phyloP scores from a whole-genome alignment of 768 basidiomycete species.

The Phylloporus sp. region DNA sequence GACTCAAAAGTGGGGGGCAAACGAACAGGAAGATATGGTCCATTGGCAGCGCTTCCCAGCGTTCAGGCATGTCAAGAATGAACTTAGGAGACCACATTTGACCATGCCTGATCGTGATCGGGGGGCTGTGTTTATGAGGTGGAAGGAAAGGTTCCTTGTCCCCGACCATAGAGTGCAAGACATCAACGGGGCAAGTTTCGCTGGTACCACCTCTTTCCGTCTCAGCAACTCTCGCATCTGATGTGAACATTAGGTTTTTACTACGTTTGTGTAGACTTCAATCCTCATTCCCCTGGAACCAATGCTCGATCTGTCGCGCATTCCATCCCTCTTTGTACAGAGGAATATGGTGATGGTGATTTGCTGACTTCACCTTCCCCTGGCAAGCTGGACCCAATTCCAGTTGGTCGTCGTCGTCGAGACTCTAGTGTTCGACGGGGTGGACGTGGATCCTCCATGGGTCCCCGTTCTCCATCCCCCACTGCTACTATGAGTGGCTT shows the following conservation, averaged over 20 bases:
- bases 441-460: constrained; percentile 46
- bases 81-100: constrained; percentile 72
- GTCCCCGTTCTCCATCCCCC: constrained; percentile 44
- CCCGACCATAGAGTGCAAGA: constrained; percentile 91
- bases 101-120: constrained; percentile 76
- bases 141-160: constrained; percentile 97
- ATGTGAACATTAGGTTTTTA: constrained; percentile 66
- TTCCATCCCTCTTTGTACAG: constrained; percentile 32
- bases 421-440: constrained; percentile 46
- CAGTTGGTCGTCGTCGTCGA: constrained; percentile 36
- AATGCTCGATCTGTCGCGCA: constrained; percentile 33
- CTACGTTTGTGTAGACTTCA: constrained; percentile 92
- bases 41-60: constrained; percentile 95
- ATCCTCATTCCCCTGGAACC: constrained; percentile 49
- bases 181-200: constrained; percentile 93
- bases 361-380: constrained; percentile 30
- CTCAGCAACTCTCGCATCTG: constrained; percentile 1
- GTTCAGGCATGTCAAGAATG: constrained; percentile 75
- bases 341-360: constrained; percentile 26
- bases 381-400: constrained; percentile 36
- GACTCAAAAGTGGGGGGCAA: constrained; percentile 88
- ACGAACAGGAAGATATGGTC: constrained; percentile 85
- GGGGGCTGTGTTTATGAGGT: constrained; percentile 89
- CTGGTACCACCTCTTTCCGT: constrained; percentile 52
- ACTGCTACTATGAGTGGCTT: constrained; percentile 83